Evolutionary conservation across 2,329 filamentous ascomycete species (phyloP).

Genomic region (Alternaria ethzedia): DNA sequence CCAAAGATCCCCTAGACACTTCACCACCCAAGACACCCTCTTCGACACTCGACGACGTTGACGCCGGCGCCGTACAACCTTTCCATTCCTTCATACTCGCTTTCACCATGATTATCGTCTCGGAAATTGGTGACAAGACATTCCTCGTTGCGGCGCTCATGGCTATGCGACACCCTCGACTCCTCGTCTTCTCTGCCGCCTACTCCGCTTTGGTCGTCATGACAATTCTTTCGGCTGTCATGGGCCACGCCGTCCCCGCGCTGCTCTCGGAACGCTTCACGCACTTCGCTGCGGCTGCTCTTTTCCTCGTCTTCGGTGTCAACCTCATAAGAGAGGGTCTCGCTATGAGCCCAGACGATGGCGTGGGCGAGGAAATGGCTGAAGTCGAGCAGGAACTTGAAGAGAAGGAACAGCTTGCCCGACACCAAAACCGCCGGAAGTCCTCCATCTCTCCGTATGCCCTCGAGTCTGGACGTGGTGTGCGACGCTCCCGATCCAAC

Average conservation of each 20-base stretch:
- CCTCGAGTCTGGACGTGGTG: constrained; percentile 76
- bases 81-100: constrained; percentile 90
- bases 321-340: constrained; percentile 86
- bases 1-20: constrained; percentile 63
- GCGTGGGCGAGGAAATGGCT: constrained; percentile 95
- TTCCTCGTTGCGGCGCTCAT: constrained; percentile 96
- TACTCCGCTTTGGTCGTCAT: constrained; percentile 89
- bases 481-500: constrained; percentile 73
- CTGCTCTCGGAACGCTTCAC: constrained; percentile 91
- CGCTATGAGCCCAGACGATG: constrained; percentile 86
- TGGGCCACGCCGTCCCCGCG: constrained; percentile 90
- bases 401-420: constrained; percentile 83
- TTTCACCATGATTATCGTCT: constrained; percentile 96
- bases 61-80: constrained; percentile 72
- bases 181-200: constrained; percentile 94
- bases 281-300: constrained; percentile 79
- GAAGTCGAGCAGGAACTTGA: constrained; percentile 94
- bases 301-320: constrained; percentile 90
- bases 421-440: constrained; percentile 67
- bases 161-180: constrained; percentile 96
- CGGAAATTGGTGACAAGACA: constrained; percentile 97
- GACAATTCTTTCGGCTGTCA: constrained; percentile 90
- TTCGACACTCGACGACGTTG: constrained; percentile 50
- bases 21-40: constrained; percentile 33
- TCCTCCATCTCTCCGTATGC: constrained; percentile 76